phyloP scores from a whole-genome alignment of 805 yeast genomes.

The Hemisphaericaspora nanyangensis region DNA sequence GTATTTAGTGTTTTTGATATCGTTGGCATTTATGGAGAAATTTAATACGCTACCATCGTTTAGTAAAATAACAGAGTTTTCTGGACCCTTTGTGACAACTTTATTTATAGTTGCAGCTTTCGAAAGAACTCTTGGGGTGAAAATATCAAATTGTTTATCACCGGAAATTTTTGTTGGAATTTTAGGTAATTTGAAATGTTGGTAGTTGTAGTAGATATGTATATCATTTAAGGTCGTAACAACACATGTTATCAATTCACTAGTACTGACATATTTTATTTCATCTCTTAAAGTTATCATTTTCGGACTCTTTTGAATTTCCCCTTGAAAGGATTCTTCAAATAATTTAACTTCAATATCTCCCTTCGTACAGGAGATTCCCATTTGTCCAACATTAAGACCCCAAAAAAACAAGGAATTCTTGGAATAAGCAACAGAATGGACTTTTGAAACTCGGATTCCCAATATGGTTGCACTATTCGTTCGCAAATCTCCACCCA shows the following conservation, averaged over 20 bases:
- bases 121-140: conserved; percentile 51
- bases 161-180: conserved; percentile 32
- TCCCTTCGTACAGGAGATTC: conserved; percentile 30
- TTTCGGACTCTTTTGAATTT: conserved; percentile 36
- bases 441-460: conserved; percentile 62
- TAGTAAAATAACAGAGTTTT: conserved; percentile 46
- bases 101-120: conserved; percentile 32
- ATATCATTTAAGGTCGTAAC: conserved; percentile 56
- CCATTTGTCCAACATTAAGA: conserved; percentile 78
- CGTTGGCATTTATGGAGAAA: conserved; percentile 20
- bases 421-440: conserved; percentile 57
- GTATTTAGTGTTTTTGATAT: conserved; percentile 42
- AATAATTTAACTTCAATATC: conserved; percentile 23
- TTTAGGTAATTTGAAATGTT: conserved; percentile 47
- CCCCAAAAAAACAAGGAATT: conserved; percentile 68
- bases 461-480: conserved; percentile 27
- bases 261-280: conserved; percentile 56
- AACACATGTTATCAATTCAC: conserved; percentile 68
- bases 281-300: conserved; percentile 42
- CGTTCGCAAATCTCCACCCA: conserved; percentile 42
- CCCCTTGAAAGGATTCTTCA: conserved; percentile 33
- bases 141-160: conserved; percentile 47
- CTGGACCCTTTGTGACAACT: conserved; percentile 32
- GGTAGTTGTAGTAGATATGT: conserved; percentile 56
- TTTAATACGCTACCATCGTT: conserved; percentile 58